Percentiles rank a stretch among this genome's conserved stretches.
These are phyloP conservation scores for Lactuca sativa DNA, from an alignment of 129 eudicot species.

Conservation along the genomic window DNA sequence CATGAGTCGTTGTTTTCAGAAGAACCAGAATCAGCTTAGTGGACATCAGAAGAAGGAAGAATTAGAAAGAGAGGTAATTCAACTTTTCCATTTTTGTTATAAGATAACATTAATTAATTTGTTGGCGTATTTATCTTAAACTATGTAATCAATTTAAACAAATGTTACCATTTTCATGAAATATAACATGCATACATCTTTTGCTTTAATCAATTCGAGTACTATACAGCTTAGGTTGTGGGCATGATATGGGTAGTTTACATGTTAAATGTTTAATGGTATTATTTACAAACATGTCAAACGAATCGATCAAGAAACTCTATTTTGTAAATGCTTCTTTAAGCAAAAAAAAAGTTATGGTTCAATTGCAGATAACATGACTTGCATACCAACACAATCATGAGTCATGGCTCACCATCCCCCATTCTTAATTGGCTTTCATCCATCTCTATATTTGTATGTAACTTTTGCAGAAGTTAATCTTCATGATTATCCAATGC, in stretches of 20 bases:
- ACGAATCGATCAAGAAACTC: conserved; percentile 13
- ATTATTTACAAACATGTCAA: conserved; percentile 12
- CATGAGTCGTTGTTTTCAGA: conserved; percentile 9
- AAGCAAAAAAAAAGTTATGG: conserved; percentile 1
- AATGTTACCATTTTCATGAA: conserved; percentile 12
- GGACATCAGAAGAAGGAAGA: conserved; percentile 78
- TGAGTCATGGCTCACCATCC: conserved; percentile 32
- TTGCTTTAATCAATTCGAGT: conserved; percentile 27
- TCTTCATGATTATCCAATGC: background rate
- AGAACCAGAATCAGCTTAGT: conserved; percentile 40
- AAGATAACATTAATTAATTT: too few relatives aligned
- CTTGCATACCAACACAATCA: conserved; percentile 10
- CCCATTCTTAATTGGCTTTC: conserved; percentile 4
- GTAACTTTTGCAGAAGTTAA: background rate
- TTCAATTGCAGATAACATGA: conserved; percentile 11
- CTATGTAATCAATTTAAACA: background rate
- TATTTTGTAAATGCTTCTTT: background rate
- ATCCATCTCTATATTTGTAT: conserved; percentile 14
- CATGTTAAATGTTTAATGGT: conserved; percentile 33
- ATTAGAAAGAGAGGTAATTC: conserved; percentile 83
- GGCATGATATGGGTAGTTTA: conserved; percentile 24
- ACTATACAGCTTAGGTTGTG: conserved; percentile 16
- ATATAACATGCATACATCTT: background rate
- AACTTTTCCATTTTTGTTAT: background rate
- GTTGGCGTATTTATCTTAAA: too few relatives aligned